Percentiles rank a stretch among this genome's conserved stretches.
These are phyloP conservation scores for Cyclotella cryptica DNA, from an alignment of 108 stramenopile genomes.

Conservation along the genomic window DNA sequence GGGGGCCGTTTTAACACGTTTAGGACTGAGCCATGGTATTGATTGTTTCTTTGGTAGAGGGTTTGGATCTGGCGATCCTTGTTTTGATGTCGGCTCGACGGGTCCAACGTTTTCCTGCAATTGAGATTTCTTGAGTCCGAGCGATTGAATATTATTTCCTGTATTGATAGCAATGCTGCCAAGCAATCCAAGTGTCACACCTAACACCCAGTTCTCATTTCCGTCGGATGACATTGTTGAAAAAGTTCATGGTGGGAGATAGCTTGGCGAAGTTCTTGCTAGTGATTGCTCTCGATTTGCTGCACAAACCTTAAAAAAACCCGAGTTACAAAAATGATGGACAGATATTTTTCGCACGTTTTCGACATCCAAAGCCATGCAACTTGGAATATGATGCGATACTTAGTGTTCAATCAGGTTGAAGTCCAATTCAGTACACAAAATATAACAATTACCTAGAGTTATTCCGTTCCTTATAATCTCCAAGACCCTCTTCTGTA, in stretches of 20 bases:
- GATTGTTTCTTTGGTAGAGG: conserved; percentile 9
- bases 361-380: no score
- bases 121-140: conserved; percentile 39
- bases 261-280: no score
- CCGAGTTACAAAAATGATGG: no score
- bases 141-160: conserved; percentile 79
- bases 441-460: no score
- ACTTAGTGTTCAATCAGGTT: no score
- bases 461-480: no score
- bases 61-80: neutral
- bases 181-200: conserved; percentile 65
- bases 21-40: conserved; percentile 33
- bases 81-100: neutral
- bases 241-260: neutral
- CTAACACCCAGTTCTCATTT: conserved; percentile 59
- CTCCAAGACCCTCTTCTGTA: no score
- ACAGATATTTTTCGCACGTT: no score
- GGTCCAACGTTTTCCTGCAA: neutral
- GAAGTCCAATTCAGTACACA: no score
- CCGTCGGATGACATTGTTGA: conserved; percentile 26
- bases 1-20: conserved; percentile 24
- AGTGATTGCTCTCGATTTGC: no score
- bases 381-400: no score
- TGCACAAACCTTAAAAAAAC: no score
- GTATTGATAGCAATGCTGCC: conserved; percentile 79